Evolutionary conservation across 164 flowering plant genomes (phyloP).

Genomic region (Protea cynaroides): DNA sequence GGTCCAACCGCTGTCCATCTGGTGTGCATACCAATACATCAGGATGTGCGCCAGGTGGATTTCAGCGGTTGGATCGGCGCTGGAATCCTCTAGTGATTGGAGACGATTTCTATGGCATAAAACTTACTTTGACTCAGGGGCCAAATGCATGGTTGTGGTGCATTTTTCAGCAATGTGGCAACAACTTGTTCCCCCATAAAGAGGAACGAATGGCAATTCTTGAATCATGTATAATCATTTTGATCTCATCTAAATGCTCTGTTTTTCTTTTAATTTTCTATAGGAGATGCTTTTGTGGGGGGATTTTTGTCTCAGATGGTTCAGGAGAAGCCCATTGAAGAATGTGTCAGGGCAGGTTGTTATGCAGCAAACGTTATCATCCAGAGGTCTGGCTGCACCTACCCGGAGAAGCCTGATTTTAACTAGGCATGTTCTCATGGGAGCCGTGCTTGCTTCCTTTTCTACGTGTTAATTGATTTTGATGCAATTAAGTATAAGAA

Average conservation of each 20-base stretch:
- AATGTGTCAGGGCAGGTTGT: constrained; percentile 77
- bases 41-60: too few species aligned
- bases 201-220: too few species aligned
- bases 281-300: constrained; percentile 97
- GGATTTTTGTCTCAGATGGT: constrained; percentile 88
- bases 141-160: too few species aligned
- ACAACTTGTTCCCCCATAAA: too few species aligned
- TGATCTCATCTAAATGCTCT: neutral
- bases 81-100: too few species aligned
- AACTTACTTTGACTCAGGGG: too few species aligned
- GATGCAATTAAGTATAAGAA: neutral
- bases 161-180: too few species aligned
- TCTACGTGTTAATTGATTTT: neutral
- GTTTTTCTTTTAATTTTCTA: neutral
- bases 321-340: constrained; percentile 75
- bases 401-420: constrained; percentile 86
- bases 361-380: constrained; percentile 90
- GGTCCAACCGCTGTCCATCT: too few species aligned
- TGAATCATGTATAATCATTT: too few species aligned
- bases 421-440: constrained; percentile 9
- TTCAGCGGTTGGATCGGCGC: too few species aligned
- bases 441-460: neutral
- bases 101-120: too few species aligned
- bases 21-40: too few species aligned
- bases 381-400: constrained; percentile 96